Conservation (phyloP, 23 red algal genomes). For the Chondrus crispus region DNA sequence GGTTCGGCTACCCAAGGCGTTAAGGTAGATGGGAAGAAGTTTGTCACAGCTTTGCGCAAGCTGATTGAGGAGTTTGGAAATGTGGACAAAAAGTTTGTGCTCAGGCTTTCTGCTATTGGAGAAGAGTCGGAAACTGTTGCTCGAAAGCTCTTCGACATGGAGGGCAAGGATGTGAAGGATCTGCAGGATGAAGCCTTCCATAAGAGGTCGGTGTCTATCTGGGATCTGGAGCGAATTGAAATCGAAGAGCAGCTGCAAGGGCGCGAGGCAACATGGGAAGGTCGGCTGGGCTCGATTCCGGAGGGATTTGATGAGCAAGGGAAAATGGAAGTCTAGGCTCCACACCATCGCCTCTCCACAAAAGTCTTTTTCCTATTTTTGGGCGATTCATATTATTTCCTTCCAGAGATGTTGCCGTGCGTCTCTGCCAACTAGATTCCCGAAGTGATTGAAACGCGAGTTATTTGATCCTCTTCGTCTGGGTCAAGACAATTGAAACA, state of each 20-base stretch:
- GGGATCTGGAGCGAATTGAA: constrained; percentile 92
- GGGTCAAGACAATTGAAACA: no score
- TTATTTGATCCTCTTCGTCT: no score
- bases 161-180: constrained; percentile 72
- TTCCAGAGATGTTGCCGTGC: no score
- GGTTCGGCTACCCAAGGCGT: constrained; percentile 28
- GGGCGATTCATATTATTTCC: no score
- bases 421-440: no score
- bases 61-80: constrained; percentile 93
- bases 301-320: constrained; percentile 49
- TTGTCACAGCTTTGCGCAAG: constrained; percentile 74
- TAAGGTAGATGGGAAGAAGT: constrained; percentile 76
- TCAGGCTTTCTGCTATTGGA: constrained; percentile 53
- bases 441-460: no score
- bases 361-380: no score
- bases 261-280: constrained; percentile 73
- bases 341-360: no score
- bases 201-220: constrained; percentile 81
- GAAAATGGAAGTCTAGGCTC: not conserved
- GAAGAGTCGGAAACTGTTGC: constrained; percentile 86
- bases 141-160: constrained; percentile 77
- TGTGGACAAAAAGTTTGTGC: constrained; percentile 76
- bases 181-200: constrained; percentile 97
- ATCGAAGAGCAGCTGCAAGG: constrained; percentile 72
- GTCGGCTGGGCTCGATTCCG: constrained; percentile 47